Evolutionary conservation across 1,139 yeast species (phyloP).

Genomic region (Kazachstania sp.): DNA sequence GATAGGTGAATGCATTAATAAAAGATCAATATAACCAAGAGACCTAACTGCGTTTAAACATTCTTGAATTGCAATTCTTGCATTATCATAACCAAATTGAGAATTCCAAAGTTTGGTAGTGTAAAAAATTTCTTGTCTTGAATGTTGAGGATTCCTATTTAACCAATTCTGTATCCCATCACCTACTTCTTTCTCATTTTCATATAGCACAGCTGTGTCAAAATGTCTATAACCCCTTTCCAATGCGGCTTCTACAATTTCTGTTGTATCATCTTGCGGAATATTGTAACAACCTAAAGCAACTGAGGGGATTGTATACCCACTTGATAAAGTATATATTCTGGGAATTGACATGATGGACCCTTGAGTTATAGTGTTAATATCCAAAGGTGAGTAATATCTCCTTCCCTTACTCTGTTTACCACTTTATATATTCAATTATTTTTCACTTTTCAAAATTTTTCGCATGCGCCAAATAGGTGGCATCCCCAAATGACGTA

Average conservation of each 20-base stretch:
- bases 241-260: conserved; percentile 44
- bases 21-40: conserved; percentile 38
- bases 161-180: conserved; percentile 47
- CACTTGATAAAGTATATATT: conserved; percentile 34
- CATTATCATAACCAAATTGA: conserved; percentile 51
- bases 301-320: conserved; percentile 43
- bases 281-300: conserved; percentile 54
- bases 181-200: conserved; percentile 48
- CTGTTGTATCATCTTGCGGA: conserved; percentile 35
- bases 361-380: background rate
- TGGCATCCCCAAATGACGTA: background rate
- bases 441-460: background rate
- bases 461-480: background rate
- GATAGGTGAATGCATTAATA: conserved; percentile 54
- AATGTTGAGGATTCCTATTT: conserved; percentile 36
- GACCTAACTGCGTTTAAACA: conserved; percentile 44
- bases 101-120: conserved; percentile 61
- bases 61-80: conserved; percentile 45
- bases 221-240: conserved; percentile 62
- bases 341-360: conserved; percentile 13
- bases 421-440: background rate
- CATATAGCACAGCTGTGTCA: conserved; percentile 53
- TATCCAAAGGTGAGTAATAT: too few relatives aligned
- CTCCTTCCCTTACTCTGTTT: background rate
- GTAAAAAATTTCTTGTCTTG: conserved; percentile 57